Evolutionary conservation across 2,329 filamentous ascomycete genomes (phyloP).

Genomic region (Aspergillus latus): DNA sequence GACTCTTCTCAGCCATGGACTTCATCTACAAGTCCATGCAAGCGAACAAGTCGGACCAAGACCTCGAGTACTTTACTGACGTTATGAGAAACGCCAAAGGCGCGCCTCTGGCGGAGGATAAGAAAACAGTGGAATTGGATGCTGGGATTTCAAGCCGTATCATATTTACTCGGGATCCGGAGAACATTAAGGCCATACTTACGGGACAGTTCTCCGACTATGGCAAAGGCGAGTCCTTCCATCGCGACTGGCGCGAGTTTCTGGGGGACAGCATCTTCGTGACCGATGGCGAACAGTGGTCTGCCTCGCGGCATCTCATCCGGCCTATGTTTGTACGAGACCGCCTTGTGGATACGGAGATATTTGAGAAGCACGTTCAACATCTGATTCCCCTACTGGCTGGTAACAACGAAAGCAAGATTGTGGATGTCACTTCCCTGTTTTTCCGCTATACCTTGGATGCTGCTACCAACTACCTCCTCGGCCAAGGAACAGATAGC

Average conservation of each 20-base stretch:
- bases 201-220: conserved; percentile 83
- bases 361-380: conserved; percentile 77
- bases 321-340: conserved; percentile 86
- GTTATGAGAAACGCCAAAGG: conserved; percentile 46
- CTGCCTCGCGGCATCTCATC: conserved; percentile 77
- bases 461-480: conserved; percentile 79
- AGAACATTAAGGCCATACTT: conserved; percentile 90
- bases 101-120: conserved; percentile 27
- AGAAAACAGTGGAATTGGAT: conserved; percentile 32
- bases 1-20: conserved; percentile 57
- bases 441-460: conserved; percentile 84
- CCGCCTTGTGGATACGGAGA: conserved; percentile 76
- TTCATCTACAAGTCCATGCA: conserved; percentile 60
- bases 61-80: conserved; percentile 61
- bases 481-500: conserved; percentile 71
- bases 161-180: conserved; percentile 76
- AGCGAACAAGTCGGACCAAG: conserved; percentile 54
- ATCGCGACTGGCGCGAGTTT: conserved; percentile 73
- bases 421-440: conserved; percentile 71
- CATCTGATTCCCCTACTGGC: conserved; percentile 68
- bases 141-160: conserved; percentile 49
- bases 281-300: conserved; percentile 79
- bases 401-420: conserved; percentile 43
- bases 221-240: conserved; percentile 74
- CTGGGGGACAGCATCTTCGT: conserved; percentile 82